A percentile compares a stretch with the other conserved stretches of the same genome.
Conservation (phyloP, 2,329 filamentous ascomycete species). For the Lachnellula occidentalis region DNA sequence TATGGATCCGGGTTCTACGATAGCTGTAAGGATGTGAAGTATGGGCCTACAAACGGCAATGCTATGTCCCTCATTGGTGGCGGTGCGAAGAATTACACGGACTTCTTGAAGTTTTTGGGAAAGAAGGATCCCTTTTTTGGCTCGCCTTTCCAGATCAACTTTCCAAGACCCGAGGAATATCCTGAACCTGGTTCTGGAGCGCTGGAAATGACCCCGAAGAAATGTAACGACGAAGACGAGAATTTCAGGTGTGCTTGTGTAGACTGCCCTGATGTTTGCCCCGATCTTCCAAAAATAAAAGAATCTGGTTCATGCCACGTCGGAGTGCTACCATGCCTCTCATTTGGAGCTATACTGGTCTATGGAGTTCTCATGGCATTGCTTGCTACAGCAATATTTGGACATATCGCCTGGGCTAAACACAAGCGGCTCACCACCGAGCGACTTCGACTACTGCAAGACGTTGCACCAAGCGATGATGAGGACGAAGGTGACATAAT, state of each 20-base stretch:
- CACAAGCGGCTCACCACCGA: conserved; percentile 73
- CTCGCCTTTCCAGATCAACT: conserved; percentile 98
- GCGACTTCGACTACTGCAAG: conserved; percentile 79
- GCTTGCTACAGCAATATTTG: conserved; percentile 60
- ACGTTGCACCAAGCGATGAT: conserved; percentile 78
- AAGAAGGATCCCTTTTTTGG: conserved; percentile 81
- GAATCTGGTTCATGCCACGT: conserved; percentile 70
- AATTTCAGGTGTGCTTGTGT: conserved; percentile 87
- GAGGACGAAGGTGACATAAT: conserved; percentile 89
- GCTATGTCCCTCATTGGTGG: conserved; percentile 96
- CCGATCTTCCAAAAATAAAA: conserved; percentile 71
- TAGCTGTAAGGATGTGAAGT: conserved; percentile 99
- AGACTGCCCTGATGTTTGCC: conserved; percentile 83
- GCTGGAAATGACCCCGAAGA: conserved; percentile 67
- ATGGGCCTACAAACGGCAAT: conserved; percentile 85
- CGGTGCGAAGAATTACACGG: conserved; percentile 82
- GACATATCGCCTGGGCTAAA: conserved; percentile 69
- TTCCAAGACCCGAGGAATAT: conserved; percentile 55
- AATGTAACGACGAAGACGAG: conserved; percentile 85
- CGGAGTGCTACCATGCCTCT: conserved; percentile 83
- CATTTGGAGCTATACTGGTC: conserved; percentile 82
- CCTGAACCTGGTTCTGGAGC: conserved; percentile 65
- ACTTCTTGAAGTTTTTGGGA: conserved; percentile 86
- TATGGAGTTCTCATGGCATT: conserved; percentile 72
- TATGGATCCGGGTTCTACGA: conserved; percentile 88